These are phyloP conservation scores for Saccharomycopsis fibuligera DNA, from an alignment of 805 yeast species.

Conservation along the genomic window DNA sequence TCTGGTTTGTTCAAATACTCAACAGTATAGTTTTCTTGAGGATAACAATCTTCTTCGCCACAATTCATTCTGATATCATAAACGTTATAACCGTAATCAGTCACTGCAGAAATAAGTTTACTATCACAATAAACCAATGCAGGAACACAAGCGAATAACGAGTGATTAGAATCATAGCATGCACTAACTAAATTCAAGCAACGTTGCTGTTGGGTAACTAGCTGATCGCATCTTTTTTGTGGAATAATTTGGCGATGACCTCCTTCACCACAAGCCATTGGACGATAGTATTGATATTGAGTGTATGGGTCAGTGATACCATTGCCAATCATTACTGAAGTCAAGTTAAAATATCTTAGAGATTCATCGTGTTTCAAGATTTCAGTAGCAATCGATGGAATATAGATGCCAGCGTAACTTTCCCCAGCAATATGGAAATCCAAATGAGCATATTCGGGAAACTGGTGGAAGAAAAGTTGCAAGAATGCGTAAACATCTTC, in stretches of 20 bases:
- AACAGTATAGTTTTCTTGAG: conserved; percentile 68
- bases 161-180: conserved; percentile 52
- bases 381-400: conserved; percentile 61
- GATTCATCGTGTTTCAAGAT: conserved; percentile 35
- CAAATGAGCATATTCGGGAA: conserved; percentile 58
- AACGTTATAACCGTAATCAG: conserved; percentile 80
- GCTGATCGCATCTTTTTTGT: conserved; percentile 61
- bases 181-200: conserved; percentile 56
- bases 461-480: conserved; percentile 73
- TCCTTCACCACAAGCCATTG: conserved; percentile 92
- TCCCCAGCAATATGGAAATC: conserved; percentile 80
- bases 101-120: conserved; percentile 74
- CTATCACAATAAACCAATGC: conserved; percentile 88
- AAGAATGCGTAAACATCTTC: conserved; percentile 81
- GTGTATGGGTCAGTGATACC: conserved; percentile 83
- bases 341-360: conserved; percentile 55
- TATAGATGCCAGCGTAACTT: conserved; percentile 80
- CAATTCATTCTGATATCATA: conserved; percentile 84
- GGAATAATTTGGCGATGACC: conserved; percentile 59
- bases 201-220: conserved; percentile 56
- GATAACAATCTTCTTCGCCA: conserved; percentile 70
- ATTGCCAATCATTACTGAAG: conserved; percentile 84
- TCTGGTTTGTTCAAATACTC: conserved; percentile 68
- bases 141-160: conserved; percentile 83
- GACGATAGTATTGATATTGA: conserved; percentile 75